Conservation (phyloP, 2,329 filamentous ascomycete species). For the Alternaria sp. region DNA sequence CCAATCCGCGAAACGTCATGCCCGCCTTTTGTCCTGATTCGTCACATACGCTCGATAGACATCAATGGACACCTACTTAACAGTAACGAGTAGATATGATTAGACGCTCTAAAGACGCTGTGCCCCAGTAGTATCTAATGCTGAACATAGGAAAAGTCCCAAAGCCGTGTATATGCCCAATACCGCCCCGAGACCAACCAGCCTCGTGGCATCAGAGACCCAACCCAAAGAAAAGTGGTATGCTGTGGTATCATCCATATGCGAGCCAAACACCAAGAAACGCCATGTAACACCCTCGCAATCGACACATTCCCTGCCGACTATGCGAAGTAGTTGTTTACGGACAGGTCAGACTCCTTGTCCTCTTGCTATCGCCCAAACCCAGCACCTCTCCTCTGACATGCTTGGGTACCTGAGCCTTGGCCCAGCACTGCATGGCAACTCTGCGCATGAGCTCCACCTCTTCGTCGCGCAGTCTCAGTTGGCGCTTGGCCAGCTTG, state of each 20-base stretch:
- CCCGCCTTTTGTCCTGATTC: too few relatives aligned
- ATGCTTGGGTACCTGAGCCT: conserved; percentile 37
- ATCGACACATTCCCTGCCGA: not conserved
- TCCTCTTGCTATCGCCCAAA: conserved; percentile 25
- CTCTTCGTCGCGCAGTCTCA: conserved; percentile 55
- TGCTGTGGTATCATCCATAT: conserved; percentile 26
- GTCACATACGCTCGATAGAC: not conserved
- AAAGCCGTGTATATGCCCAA: conserved; percentile 1
- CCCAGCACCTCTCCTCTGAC: conserved; percentile 37
- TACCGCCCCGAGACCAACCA: not conserved
- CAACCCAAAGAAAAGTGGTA: conserved; percentile 9
- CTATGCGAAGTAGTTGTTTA: conserved; percentile 13
- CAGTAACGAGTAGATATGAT: not conserved
- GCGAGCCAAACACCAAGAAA: conserved; percentile 13
- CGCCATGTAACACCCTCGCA: not conserved
- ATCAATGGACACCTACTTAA: not conserved
- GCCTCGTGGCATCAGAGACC: not conserved
- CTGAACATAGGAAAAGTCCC: conserved; percentile 12
- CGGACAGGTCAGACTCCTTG: conserved; percentile 45
- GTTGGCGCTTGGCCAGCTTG: conserved; percentile 58
- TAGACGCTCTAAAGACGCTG: not conserved
- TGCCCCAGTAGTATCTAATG: conserved; percentile 9
- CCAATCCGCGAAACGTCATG: not conserved
- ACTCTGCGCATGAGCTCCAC: conserved; percentile 54
- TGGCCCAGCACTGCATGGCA: conserved; percentile 55